A percentile compares a stretch with the other conserved stretches of the same genome.
Conservation (phyloP, 2,329 filamentous ascomycete species). For the Diaporthe caulivora region DNA sequence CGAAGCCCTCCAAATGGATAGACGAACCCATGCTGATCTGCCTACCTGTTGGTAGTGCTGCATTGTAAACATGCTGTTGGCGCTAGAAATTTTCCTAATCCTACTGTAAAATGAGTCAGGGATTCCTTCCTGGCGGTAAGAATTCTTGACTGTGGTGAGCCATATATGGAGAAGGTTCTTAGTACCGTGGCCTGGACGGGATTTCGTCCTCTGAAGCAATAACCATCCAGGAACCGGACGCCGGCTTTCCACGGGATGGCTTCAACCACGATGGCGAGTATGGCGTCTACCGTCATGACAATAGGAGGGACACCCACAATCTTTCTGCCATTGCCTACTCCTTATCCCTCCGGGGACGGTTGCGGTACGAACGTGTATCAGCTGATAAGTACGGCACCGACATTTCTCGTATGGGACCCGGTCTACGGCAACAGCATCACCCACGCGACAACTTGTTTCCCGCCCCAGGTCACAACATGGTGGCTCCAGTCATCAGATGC, state of each 20-base stretch:
- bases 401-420: background rate
- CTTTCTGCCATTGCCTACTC: too few species aligned
- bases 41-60: background rate
- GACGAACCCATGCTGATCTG: background rate
- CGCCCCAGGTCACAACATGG: background rate
- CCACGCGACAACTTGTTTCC: background rate
- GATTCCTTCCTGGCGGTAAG: background rate
- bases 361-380: background rate
- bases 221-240: background rate
- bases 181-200: background rate
- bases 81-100: background rate
- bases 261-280: background rate
- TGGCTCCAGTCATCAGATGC: background rate
- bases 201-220: background rate
- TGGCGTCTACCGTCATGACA: background rate
- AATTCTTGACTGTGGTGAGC: background rate
- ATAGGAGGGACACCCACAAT: constrained; percentile 1
- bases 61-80: background rate
- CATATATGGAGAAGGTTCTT: background rate
- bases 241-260: background rate
- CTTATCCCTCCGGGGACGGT: background rate
- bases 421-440: background rate
- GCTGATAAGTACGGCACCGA: background rate
- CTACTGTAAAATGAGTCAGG: background rate
- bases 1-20: background rate